Percentiles rank a stretch among this genome's conserved stretches.
These are phyloP conservation scores for Nannizzia gypsea DNA, from an alignment of 2,329 filamentous ascomycete genomes.

Conservation along the genomic window DNA sequence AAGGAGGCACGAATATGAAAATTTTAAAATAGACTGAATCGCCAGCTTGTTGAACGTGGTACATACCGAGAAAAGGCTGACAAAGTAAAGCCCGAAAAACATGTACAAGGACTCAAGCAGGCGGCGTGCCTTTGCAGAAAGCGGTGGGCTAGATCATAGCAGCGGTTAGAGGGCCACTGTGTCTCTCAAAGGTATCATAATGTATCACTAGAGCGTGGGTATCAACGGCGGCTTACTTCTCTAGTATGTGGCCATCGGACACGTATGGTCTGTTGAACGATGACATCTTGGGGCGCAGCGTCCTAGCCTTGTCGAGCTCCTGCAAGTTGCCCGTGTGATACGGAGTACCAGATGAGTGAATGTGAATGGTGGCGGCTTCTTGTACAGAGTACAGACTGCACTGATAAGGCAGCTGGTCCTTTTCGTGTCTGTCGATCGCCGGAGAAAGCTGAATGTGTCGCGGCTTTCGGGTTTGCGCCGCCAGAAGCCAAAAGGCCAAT, in stretches of 20 bases:
- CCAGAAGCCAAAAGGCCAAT: neutral
- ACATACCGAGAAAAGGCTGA: slow-evolving; percentile 38
- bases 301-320: neutral
- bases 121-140: slow-evolving; percentile 32
- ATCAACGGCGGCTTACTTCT: slow-evolving; percentile 18
- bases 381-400: neutral
- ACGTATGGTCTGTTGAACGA: slow-evolving; percentile 24
- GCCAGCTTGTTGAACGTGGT: no score
- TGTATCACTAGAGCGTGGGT: neutral
- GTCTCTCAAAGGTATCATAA: neutral
- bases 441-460: neutral
- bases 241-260: slow-evolving; percentile 29
- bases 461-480: neutral
- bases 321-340: neutral
- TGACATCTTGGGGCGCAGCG: neutral
- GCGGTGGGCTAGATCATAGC: slow-evolving; percentile 28
- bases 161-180: neutral
- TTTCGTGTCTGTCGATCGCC: neutral
- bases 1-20: neutral
- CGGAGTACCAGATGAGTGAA: neutral
- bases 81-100: slow-evolving; percentile 40
- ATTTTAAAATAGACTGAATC: no score
- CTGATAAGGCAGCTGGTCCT: neutral
- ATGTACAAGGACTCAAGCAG: slow-evolving; percentile 34
- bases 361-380: no score